Evolutionary conservation across 352 stramenopile genomes (phyloP).

Genomic region (Globisporangium abappressorium): DNA sequence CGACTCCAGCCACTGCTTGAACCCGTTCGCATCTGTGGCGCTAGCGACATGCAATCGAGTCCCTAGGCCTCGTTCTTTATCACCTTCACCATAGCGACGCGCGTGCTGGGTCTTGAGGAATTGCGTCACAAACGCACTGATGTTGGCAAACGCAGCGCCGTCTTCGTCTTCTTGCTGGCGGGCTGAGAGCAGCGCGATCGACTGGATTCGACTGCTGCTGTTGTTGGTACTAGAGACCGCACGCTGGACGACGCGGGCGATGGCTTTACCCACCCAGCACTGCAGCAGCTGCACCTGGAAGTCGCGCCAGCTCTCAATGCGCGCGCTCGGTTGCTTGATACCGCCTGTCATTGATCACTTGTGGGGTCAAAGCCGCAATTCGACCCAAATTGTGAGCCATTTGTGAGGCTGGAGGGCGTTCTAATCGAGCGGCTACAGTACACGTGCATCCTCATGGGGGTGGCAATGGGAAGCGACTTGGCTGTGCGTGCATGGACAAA

Average conservation of each 20-base stretch:
- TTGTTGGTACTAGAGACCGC: constrained; percentile 1
- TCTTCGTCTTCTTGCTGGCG: background rate
- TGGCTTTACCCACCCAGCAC: constrained; percentile 40
- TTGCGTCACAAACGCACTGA: constrained; percentile 6
- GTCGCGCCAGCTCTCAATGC: constrained; percentile 3
- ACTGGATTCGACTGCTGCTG: background rate
- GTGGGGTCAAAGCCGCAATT: background rate
- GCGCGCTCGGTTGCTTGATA: background rate
- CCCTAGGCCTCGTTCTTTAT: background rate
- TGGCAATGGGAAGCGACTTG: background rate
- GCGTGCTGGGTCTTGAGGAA: constrained; percentile 2
- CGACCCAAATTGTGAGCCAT: background rate
- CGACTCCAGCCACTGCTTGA: constrained; percentile 9
- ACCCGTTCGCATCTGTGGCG: background rate
- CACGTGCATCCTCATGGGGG: background rate
- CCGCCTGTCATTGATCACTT: background rate
- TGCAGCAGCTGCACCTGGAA: constrained; percentile 28
- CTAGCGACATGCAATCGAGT: background rate
- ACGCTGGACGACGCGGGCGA: constrained; percentile 35
- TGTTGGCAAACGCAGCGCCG: background rate
- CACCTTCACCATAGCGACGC: background rate
- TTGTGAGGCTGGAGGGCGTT: background rate
- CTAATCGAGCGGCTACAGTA: constrained; percentile 1
- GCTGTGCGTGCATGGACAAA: background rate
- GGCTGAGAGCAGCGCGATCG: constrained; percentile 12